Evolutionary conservation across 257 asterid species (phyloP).

Genomic region (Petunia axillaris): DNA sequence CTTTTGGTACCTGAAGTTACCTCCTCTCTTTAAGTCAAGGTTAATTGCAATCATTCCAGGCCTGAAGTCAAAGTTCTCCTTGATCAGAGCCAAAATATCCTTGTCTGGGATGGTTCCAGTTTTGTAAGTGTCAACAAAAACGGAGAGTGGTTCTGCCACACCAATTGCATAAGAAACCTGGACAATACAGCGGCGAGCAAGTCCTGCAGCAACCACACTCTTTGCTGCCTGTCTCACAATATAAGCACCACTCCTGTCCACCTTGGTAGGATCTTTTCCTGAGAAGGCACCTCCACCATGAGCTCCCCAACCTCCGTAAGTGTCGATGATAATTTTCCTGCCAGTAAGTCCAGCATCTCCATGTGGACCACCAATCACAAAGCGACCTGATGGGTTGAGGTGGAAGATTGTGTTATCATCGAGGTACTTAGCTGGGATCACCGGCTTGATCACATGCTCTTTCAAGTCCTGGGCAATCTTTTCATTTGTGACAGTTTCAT

Average conservation of each 20-base stretch:
- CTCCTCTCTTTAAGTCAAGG: slow-evolving; percentile 72
- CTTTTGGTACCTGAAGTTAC: slow-evolving; percentile 72
- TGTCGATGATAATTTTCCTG: slow-evolving; percentile 63
- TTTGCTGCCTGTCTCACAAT: slow-evolving; percentile 74
- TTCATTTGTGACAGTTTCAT: slow-evolving; percentile 61
- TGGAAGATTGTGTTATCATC: slow-evolving; percentile 73
- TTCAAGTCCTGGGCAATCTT: slow-evolving; percentile 64
- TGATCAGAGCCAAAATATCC: slow-evolving; percentile 58
- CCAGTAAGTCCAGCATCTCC: slow-evolving; percentile 79
- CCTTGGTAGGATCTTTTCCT: slow-evolving; percentile 73
- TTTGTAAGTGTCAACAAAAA: slow-evolving; percentile 66
- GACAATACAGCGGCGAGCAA: slow-evolving; percentile 70
- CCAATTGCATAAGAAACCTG: slow-evolving; percentile 76
- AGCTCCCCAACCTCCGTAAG: slow-evolving; percentile 80
- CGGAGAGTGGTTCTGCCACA: slow-evolving; percentile 73
- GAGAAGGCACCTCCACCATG: slow-evolving; percentile 84
- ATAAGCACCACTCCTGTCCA: slow-evolving; percentile 74
- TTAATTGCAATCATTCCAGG: slow-evolving; percentile 77
- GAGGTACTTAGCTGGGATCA: slow-evolving; percentile 64
- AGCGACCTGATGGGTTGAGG: slow-evolving; percentile 69
- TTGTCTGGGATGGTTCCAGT: slow-evolving; percentile 68
- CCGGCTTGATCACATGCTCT: slow-evolving; percentile 70
- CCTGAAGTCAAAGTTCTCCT: slow-evolving; percentile 74
- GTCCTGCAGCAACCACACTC: slow-evolving; percentile 74
- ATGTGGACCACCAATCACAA: slow-evolving; percentile 72